Evolutionary conservation across 495 filamentous ascomycete species (phyloP).

Genomic region (Aspergillus bertholletiae): DNA sequence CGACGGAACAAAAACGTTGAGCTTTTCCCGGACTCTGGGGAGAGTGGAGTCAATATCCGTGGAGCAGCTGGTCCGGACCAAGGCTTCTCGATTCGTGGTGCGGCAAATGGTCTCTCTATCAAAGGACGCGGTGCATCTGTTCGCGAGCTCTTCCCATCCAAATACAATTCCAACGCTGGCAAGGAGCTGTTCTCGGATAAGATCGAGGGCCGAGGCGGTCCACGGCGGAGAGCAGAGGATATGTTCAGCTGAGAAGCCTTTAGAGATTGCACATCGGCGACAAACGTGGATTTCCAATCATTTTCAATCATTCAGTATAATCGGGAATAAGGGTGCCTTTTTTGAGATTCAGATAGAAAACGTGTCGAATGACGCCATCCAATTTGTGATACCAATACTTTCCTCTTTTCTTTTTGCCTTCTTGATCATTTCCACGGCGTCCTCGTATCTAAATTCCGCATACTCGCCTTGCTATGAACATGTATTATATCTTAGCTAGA

Average conservation of each 20-base stretch:
- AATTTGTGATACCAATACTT: constrained; percentile 8
- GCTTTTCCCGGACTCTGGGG: constrained; percentile 33
- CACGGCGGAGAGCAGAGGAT: constrained; percentile 47
- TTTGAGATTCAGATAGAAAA: background rate
- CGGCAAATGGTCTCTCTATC: constrained; percentile 41
- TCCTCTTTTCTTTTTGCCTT: background rate
- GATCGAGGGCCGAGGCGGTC: constrained; percentile 46
- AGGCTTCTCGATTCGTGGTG: constrained; percentile 66
- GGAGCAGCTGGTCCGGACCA: constrained; percentile 53
- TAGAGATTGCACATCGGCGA: background rate
- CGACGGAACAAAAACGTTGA: constrained; percentile 36
- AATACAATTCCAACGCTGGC: constrained; percentile 57
- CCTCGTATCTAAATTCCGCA: background rate
- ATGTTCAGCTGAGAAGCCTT: constrained; percentile 40
- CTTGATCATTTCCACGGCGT: constrained; percentile 2
- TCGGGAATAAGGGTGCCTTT: background rate
- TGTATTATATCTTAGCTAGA: background rate
- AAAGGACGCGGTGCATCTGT: constrained; percentile 50
- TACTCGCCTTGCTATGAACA: background rate
- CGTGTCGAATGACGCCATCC: constrained; percentile 2
- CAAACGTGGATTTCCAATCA: background rate
- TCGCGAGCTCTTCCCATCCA: constrained; percentile 69
- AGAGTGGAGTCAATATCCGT: constrained; percentile 57
- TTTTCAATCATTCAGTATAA: background rate
- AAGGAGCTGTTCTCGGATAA: constrained; percentile 68